Conservation (phyloP, 169 alveolate species). For the Cryptosporidium meleagridis region DNA sequence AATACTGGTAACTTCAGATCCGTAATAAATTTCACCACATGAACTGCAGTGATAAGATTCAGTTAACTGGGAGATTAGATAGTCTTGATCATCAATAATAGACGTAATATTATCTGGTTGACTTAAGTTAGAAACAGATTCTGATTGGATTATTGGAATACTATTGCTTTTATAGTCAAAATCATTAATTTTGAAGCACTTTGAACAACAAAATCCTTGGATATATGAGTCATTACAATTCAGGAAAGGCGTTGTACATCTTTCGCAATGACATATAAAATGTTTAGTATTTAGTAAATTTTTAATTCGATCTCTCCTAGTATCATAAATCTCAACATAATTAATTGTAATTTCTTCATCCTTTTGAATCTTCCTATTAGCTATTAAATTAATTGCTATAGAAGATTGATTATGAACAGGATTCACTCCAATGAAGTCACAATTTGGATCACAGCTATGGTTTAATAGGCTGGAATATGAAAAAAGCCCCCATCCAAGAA, state of each 20-base stretch:
- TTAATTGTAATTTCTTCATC: conserved; percentile 41
- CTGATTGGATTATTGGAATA: background rate
- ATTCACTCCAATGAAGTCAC: conserved; percentile 39
- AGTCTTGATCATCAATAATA: conserved; percentile 37
- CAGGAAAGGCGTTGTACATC: conserved; percentile 3
- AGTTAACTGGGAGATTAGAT: conserved; percentile 46
- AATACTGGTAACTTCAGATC: conserved; percentile 34
- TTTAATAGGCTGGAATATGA: conserved; percentile 47
- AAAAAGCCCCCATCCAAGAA: conserved; percentile 62
- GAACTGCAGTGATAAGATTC: conserved; percentile 7
- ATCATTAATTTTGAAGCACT: conserved; percentile 3
- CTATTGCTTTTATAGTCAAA: background rate
- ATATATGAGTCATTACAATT: conserved; percentile 9
- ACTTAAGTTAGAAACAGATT: background rate
- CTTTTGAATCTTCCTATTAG: conserved; percentile 22
- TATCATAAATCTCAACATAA: conserved; percentile 49
- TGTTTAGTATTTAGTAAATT: conserved; percentile 17
- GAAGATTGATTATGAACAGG: background rate
- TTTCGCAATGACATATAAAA: conserved; percentile 31
- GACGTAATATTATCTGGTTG: background rate
- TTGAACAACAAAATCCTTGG: conserved; percentile 42
- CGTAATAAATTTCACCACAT: conserved; percentile 26
- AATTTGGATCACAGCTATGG: conserved; percentile 73
- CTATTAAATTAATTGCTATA: background rate
- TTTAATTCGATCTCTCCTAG: conserved; percentile 48